phyloP scores from a whole-genome alignment of 164 flowering plant species.

The Vitis vinifera region DNA sequence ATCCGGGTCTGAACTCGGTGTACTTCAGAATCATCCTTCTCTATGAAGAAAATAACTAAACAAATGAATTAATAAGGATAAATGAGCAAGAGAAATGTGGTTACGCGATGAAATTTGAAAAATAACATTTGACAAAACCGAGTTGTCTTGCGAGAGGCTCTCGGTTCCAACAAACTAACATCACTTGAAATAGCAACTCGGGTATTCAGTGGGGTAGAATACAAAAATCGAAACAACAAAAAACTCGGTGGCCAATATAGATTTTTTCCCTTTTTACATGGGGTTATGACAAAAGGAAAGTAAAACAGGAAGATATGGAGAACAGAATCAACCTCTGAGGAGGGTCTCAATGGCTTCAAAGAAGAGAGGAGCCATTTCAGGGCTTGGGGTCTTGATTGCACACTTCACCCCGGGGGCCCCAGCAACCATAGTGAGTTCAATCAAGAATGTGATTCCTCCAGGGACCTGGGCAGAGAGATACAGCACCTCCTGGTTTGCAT shows the following conservation, averaged over 20 bases:
- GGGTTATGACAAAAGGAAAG: neutral
- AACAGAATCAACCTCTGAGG: slow-evolving; percentile 45
- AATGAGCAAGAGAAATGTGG: too few species aligned
- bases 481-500: slow-evolving; percentile 86
- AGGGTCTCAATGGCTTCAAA: slow-evolving; percentile 82
- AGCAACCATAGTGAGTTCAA: slow-evolving; percentile 74
- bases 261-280: neutral
- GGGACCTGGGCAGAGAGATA: slow-evolving; percentile 87
- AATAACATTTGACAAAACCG: neutral
- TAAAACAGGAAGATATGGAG: neutral
- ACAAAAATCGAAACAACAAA: slow-evolving; percentile 8
- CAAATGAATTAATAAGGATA: too few species aligned
- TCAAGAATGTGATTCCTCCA: slow-evolving; percentile 70
- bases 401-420: slow-evolving; percentile 80
- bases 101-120: neutral
- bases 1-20: too few species aligned
- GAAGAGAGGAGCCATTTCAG: slow-evolving; percentile 90
- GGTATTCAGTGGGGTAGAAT: neutral
- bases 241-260: slow-evolving; percentile 1
- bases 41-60: too few species aligned
- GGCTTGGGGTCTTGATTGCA: slow-evolving; percentile 87
- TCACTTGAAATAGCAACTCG: neutral
- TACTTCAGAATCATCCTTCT: too few species aligned
- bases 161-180: neutral
- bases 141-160: too few species aligned